These are phyloP conservation scores for Fibroporia radiculosa DNA, from an alignment of 768 basidiomycete genomes.

Conservation along the genomic window DNA sequence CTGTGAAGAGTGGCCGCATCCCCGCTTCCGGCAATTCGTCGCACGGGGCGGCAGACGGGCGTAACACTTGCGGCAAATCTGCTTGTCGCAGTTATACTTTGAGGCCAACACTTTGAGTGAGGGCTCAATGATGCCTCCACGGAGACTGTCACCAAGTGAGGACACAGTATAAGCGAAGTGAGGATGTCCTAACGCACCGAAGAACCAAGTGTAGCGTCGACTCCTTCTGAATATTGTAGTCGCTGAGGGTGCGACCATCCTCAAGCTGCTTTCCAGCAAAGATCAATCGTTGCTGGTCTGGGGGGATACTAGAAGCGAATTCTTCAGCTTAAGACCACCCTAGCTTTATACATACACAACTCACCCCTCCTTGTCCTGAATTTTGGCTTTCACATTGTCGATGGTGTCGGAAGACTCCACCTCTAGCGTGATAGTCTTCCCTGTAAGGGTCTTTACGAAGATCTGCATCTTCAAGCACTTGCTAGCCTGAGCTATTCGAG, in stretches of 20 bases:
- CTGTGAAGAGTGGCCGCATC: constrained; percentile 85
- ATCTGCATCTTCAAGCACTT: constrained; percentile 36
- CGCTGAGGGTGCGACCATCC: constrained; percentile 91
- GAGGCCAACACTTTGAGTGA: constrained; percentile 94
- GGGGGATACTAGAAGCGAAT: constrained; percentile 60
- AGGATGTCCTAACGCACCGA: constrained; percentile 46
- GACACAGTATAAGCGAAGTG: not conserved
- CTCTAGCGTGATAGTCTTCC: constrained; percentile 98
- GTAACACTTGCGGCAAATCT: constrained; percentile 99
- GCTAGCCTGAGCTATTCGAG: constrained; percentile 11
- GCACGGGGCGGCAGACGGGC: constrained; percentile 98
- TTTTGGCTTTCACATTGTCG: constrained; percentile 88
- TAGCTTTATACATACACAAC: constrained; percentile 6
- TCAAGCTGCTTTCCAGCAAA: constrained; percentile 99
- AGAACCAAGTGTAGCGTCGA: constrained; percentile 96
- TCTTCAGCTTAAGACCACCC: not conserved
- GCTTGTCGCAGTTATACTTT: constrained; percentile 99
- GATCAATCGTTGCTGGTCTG: constrained; percentile 92
- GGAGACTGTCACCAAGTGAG: constrained; percentile 47
- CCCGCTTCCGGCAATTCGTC: constrained; percentile 97
- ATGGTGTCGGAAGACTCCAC: constrained; percentile 96
- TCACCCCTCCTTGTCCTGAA: constrained; percentile 73
- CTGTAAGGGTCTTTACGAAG: constrained; percentile 87
- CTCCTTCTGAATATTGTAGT: constrained; percentile 99
- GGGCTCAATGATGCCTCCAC: constrained; percentile 98